These are phyloP conservation scores for Casuarina cunninghamiana DNA, from an alignment of 306 rosid species.

Conservation along the genomic window DNA sequence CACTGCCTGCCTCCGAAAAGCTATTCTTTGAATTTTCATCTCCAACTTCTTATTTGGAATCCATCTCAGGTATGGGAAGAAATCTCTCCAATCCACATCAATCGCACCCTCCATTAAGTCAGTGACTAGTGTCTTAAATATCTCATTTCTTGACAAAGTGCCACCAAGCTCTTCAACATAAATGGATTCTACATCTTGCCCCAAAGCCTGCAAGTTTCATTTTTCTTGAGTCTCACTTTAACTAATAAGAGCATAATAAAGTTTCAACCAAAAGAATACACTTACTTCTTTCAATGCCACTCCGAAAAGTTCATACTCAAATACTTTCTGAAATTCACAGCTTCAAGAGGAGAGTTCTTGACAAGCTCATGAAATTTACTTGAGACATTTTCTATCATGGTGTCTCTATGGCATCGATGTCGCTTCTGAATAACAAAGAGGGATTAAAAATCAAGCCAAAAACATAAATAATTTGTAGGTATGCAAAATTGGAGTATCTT, in stretches of 20 bases:
- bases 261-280: background rate
- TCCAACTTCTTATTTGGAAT: conserved; percentile 72
- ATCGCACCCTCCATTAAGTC: conserved; percentile 91
- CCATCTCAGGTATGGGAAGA: conserved; percentile 93
- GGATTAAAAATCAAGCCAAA: background rate
- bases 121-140: conserved; percentile 61
- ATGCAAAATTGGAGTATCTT: background rate
- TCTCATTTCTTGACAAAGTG: conserved; percentile 49
- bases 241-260: background rate
- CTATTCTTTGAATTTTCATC: conserved; percentile 42
- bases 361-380: conserved; percentile 44
- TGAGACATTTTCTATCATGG: conserved; percentile 55
- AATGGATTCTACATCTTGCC: conserved; percentile 54
- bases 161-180: conserved; percentile 65
- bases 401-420: conserved; percentile 57
- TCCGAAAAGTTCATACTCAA: conserved; percentile 69
- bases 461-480: background rate
- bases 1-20: conserved; percentile 40
- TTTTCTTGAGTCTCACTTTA: background rate
- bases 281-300: conserved; percentile 77
- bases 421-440: conserved; percentile 62
- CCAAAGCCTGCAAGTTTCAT: conserved; percentile 59
- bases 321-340: conserved; percentile 65
- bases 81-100: conserved; percentile 97
- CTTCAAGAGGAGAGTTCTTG: conserved; percentile 41